Base-by-base conservation (phyloP, 352 stramenopile species). In the Globisporangium emineosum region DNA sequence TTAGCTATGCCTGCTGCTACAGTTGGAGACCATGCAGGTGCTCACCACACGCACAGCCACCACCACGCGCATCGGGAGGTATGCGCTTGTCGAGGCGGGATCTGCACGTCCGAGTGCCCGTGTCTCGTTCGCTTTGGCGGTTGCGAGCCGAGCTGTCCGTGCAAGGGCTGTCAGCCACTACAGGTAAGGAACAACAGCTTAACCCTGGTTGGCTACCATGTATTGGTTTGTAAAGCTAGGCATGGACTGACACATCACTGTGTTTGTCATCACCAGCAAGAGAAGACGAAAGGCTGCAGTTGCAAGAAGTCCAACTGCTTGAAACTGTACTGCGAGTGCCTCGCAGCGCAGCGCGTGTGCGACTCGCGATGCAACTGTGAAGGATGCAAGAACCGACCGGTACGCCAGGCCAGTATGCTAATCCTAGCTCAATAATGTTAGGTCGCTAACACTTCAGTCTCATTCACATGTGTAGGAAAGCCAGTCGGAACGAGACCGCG, bases 291-390 rank as follows among this genome's bases (percentile, higher is more conserved):
- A 45, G 81, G 84, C 40, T 99, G 97, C 71, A 98, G 96, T 57
- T 99, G 96, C 78, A 98, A 98, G 75, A 98, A 98, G 60, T 98
- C 93, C 10, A 96, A 97, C 62, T 99, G 97, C 68, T 85, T 99
- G 8, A 99, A 99, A 68, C 75, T 99, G 25, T 95, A 95, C 60
- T 95, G 86, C 60, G 86, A 95, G 64, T 95, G 86, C 57, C 81
- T 95, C 21, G 81, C 85, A 0, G 74, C 84, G 2, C 79, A 93
- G 45, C 74, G 74, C 13, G 72, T 88, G 51, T 95, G 86, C 53
- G 82, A 88, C 64, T 69, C 76, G 64, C 79, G 79, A 12, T 95
- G 86, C 66, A 83, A 91, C 68, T 95, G 86, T 49, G 75, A 90
- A 69, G 78, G 82, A n/a, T 95, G 86, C 71, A 92, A 92, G 67